These are phyloP conservation scores for Gracilaria caudata DNA, from an alignment of 23 red algal genomes.

Conservation along the genomic window DNA sequence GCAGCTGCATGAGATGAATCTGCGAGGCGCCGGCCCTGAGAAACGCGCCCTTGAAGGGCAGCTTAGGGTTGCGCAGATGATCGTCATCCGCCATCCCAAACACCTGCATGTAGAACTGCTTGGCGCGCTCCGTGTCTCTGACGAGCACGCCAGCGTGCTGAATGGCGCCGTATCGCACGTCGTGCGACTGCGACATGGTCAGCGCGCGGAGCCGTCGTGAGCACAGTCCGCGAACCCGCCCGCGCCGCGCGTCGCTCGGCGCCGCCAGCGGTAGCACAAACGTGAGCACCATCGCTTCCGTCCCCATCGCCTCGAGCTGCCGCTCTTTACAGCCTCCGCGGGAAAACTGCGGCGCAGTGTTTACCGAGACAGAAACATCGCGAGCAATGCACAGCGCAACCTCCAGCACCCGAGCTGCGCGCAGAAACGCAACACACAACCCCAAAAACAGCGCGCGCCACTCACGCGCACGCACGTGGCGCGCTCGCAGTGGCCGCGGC, in stretches of 20 bases:
- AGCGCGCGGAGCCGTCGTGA: not conserved
- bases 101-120: constrained; percentile 79
- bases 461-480: not conserved
- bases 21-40: constrained; percentile 80
- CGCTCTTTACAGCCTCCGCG: too few relatives aligned
- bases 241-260: not conserved
- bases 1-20: constrained; percentile 98
- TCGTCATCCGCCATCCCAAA: constrained; percentile 90
- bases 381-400: too few relatives aligned
- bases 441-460: not conserved
- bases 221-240: not conserved
- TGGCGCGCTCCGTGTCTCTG: constrained; percentile 45
- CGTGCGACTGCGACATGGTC: not conserved
- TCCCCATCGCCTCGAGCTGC: not conserved
- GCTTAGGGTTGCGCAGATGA: constrained; percentile 75
- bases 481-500: not conserved
- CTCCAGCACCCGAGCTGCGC: not conserved
- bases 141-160: constrained; percentile 93
- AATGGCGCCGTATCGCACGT: constrained; percentile 63
- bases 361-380: too few relatives aligned
- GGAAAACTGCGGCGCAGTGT: too few relatives aligned
- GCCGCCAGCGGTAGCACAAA: not conserved
- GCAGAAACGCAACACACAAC: not conserved
- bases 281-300: not conserved
- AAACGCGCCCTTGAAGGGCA: constrained; percentile 93